A percentile compares a stretch with the other conserved stretches of the same genome.
These are phyloP conservation scores for Lolium multiflorum DNA, from an alignment of 176 grass and related monocot species.

Conservation along the genomic window DNA sequence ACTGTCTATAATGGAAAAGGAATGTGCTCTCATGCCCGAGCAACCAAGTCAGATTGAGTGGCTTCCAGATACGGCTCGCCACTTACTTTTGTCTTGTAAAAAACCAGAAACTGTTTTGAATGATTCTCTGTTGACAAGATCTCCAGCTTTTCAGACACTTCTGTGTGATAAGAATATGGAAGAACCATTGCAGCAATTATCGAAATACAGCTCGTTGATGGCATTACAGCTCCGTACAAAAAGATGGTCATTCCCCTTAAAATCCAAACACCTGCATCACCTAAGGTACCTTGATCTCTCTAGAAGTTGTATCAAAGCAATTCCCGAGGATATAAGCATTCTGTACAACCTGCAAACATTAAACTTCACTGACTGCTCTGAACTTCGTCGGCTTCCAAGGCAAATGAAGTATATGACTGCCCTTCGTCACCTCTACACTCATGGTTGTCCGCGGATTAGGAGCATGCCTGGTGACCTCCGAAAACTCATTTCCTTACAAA, in stretches of 20 bases:
- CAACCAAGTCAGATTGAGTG: background rate
- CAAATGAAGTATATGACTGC: slow-evolving; percentile 33
- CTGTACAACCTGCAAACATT: background rate
- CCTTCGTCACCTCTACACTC: background rate
- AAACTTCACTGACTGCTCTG: background rate
- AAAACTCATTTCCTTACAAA: slow-evolving; percentile 11
- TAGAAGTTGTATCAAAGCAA: background rate
- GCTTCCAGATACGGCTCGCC: background rate
- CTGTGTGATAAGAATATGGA: fast-evolving
- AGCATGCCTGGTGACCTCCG: slow-evolving; percentile 14
- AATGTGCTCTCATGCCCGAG: background rate
- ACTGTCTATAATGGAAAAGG: background rate
- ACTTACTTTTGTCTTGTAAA: background rate
- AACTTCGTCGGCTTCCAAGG: background rate
- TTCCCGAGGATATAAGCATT: slow-evolving; percentile 16
- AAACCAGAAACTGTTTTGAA: background rate
- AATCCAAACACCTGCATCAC: slow-evolving; percentile 8
- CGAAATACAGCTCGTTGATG: background rate
- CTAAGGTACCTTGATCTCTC: slow-evolving; percentile 21
- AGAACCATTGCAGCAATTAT: background rate
- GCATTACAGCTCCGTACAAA: background rate
- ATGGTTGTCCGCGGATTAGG: background rate
- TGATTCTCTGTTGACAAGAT: background rate
- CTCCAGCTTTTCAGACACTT: background rate
- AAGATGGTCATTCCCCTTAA: background rate